Conservation (phyloP, 2,329 filamentous ascomycete genomes). For the Coniochaeta sp. region DNA sequence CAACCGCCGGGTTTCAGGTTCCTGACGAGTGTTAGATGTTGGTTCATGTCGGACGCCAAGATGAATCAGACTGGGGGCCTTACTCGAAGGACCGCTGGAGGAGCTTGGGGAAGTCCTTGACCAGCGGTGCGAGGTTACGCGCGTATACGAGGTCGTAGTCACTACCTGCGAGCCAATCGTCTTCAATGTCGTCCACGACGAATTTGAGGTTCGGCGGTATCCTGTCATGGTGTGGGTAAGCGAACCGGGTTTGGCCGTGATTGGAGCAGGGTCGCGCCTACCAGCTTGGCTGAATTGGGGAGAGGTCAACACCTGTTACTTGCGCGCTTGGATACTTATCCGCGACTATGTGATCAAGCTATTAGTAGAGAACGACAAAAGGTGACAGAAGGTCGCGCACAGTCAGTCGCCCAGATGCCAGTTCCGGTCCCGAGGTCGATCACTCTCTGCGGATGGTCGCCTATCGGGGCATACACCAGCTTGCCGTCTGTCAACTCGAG, state of each 20-base stretch:
- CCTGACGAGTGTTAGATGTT: conserved; percentile 8
- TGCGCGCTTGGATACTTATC: conserved; percentile 12
- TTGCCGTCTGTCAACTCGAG: conserved; percentile 24
- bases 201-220: conserved; percentile 45
- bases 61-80: conserved; percentile 9
- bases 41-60: neutral
- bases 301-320: conserved; percentile 13
- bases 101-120: conserved; percentile 41
- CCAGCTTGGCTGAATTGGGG: conserved; percentile 20
- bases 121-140: conserved; percentile 44
- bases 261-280: neutral
- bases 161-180: conserved; percentile 37
- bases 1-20: conserved; percentile 33
- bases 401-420: conserved; percentile 44
- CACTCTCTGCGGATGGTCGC: conserved; percentile 1
- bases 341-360: neutral
- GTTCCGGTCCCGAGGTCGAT: conserved; percentile 1
- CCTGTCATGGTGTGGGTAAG: conserved; percentile 12
- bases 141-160: conserved; percentile 51
- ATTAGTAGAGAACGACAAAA: neutral
- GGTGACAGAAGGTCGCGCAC: neutral
- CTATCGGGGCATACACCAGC: neutral
- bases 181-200: conserved; percentile 48
- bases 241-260: neutral
- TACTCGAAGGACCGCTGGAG: conserved; percentile 35